Conservation (phyloP, 2,329 filamentous ascomycete species). For the Alternaria consortialis region DNA sequence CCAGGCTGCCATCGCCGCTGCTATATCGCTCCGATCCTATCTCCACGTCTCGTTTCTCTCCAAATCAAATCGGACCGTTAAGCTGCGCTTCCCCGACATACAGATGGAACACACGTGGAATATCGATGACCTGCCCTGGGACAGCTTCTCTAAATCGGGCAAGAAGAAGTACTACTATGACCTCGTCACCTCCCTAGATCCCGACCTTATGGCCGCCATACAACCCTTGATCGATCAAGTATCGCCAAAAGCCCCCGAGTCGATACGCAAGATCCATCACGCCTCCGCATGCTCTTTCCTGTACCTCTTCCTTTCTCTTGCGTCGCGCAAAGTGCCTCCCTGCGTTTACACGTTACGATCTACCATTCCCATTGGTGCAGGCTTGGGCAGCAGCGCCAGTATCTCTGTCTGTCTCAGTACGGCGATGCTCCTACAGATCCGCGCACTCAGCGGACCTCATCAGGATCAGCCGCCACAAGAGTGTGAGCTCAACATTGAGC, state of each 20-base stretch:
- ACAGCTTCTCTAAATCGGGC: constrained; percentile 75
- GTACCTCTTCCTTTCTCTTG: constrained; percentile 90
- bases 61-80: constrained; percentile 88
- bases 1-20: constrained; percentile 88
- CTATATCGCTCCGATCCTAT: constrained; percentile 94
- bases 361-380: constrained; percentile 91
- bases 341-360: constrained; percentile 91
- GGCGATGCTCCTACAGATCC: constrained; percentile 85
- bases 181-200: constrained; percentile 78
- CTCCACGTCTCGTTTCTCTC: constrained; percentile 94
- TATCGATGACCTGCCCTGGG: constrained; percentile 91
- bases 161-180: constrained; percentile 98
- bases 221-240: constrained; percentile 79
- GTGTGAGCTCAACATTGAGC: constrained; percentile 87
- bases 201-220: constrained; percentile 80
- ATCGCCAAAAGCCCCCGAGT: constrained; percentile 70
- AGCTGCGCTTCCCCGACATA: constrained; percentile 90
- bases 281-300: constrained; percentile 85
- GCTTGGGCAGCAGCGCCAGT: constrained; percentile 92
- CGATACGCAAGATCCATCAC: constrained; percentile 83
- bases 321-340: constrained; percentile 78
- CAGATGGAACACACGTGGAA: constrained; percentile 91
- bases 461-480: constrained; percentile 89
- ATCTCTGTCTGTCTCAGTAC: constrained; percentile 88
- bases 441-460: constrained; percentile 87